phyloP scores from a whole-genome alignment of 2,329 filamentous ascomycete genomes.

The Fusarium sp. region DNA sequence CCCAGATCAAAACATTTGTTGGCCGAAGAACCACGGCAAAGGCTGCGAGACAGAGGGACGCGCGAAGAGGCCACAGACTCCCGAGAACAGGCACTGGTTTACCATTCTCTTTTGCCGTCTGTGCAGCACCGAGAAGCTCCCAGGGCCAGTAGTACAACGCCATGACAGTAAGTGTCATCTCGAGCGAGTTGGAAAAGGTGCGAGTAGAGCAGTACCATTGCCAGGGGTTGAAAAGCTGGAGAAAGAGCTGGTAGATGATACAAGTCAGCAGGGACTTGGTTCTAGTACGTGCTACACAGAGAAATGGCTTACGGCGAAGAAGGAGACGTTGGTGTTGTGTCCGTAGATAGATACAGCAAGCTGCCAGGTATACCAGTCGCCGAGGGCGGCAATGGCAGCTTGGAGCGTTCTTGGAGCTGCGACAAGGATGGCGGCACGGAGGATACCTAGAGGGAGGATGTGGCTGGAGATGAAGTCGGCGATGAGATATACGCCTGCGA shows the following conservation, averaged over 20 bases:
- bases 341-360: conserved; percentile 80
- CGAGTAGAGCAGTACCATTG: conserved; percentile 96
- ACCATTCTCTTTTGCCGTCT: conserved; percentile 52
- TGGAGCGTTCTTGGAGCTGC: conserved; percentile 79
- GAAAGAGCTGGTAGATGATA: conserved; percentile 45
- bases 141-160: conserved; percentile 90
- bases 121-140: conserved; percentile 65
- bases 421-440: conserved; percentile 73
- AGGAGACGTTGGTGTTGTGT: conserved; percentile 66
- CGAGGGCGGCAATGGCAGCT: conserved; percentile 77
- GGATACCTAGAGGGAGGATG: conserved; percentile 62
- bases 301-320: conserved; percentile 69
- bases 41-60: conserved; percentile 78
- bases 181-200: conserved; percentile 92
- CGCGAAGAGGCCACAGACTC: conserved; percentile 51
- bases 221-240: conserved; percentile 68
- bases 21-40: conserved; percentile 86
- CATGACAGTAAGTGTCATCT: conserved; percentile 84
- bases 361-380: conserved; percentile 90
- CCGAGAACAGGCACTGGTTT: conserved; percentile 43
- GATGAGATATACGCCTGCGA: conserved; percentile 76
- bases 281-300: background rate
- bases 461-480: conserved; percentile 63
- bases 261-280: background rate
- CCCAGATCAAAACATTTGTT: conserved; percentile 90